Conservation (phyloP, 2,329 filamentous ascomycete genomes). For the Drechslerella stenobrocha region DNA sequence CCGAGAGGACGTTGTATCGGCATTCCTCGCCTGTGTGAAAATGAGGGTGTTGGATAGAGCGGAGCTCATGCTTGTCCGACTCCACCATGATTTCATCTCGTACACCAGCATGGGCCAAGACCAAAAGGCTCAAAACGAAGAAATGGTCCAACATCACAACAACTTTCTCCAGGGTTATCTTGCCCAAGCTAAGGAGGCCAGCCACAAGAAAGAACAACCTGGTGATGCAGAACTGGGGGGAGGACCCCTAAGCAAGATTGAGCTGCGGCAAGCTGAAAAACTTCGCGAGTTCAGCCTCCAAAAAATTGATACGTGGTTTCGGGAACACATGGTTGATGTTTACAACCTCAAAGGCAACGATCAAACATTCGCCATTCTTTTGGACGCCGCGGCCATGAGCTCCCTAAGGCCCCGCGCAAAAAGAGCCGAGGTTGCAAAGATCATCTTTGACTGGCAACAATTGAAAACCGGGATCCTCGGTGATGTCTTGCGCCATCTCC, state of each 20-base stretch:
- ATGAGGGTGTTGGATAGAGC: conserved; percentile 36
- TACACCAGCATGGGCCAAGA: conserved; percentile 22
- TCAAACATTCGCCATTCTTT: conserved; percentile 31
- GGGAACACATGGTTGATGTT: conserved; percentile 27
- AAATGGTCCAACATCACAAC: conserved; percentile 33
- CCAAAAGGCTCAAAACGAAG: conserved; percentile 6
- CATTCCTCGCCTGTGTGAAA: conserved; percentile 42
- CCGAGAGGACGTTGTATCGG: conserved; percentile 34
- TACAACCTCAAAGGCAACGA: conserved; percentile 31
- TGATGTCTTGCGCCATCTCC: conserved; percentile 34
- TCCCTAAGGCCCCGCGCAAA: conserved; percentile 13
- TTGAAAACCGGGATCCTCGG: conserved; percentile 24
- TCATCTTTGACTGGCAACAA: conserved; percentile 33
- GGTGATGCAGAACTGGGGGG: neutral
- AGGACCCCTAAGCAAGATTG: neutral
- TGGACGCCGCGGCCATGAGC: conserved; percentile 31
- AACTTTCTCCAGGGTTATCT: conserved; percentile 34
- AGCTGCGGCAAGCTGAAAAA: neutral
- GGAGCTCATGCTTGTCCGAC: conserved; percentile 38
- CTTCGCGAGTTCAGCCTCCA: conserved; percentile 20
- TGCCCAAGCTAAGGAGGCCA: conserved; percentile 23
- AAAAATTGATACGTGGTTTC: conserved; percentile 42
- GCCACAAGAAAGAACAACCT: neutral
- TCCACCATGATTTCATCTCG: conserved; percentile 33
- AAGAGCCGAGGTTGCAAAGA: conserved; percentile 27